Percentiles rank a stretch among this genome's conserved stretches.
phyloP scores from a whole-genome alignment of 2,329 filamentous ascomycete species.

The Microcyclosporella mali region DNA sequence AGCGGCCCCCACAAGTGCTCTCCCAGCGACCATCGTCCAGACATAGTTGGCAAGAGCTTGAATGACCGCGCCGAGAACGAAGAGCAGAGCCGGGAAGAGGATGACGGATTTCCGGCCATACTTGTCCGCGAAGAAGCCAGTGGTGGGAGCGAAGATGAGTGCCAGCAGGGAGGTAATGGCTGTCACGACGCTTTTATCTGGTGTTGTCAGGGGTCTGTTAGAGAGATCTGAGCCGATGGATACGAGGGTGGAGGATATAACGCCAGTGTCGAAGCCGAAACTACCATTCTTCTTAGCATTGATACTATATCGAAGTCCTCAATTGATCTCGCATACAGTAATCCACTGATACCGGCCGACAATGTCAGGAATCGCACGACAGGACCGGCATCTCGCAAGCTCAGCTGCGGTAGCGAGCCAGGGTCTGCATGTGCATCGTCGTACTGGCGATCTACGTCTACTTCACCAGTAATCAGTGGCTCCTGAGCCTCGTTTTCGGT shows the following conservation, averaged over 20 bases:
- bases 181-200: constrained; percentile 55
- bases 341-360: constrained; percentile 52
- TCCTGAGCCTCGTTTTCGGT: constrained; percentile 27
- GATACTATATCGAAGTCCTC: too few species aligned
- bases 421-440: too few species aligned
- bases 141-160: constrained; percentile 43
- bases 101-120: constrained; percentile 45
- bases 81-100: constrained; percentile 56
- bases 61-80: constrained; percentile 59
- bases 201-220: constrained; percentile 40
- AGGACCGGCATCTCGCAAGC: constrained; percentile 1
- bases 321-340: constrained; percentile 33
- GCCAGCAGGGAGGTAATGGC: constrained; percentile 54
- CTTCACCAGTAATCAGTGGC: constrained; percentile 8
- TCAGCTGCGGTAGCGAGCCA: too few species aligned
- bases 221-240: constrained; percentile 51
- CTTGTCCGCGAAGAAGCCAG: constrained; percentile 42
- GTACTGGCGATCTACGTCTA: neutral
- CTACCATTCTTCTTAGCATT: too few species aligned
- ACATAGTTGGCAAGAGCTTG: constrained; percentile 59
- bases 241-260: constrained; percentile 56
- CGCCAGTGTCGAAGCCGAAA: constrained; percentile 59
- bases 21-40: constrained; percentile 58
- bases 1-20: constrained; percentile 63
- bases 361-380: constrained; percentile 52